Conservation (phyloP, 345 rosid genomes). For the Salix viminalis region DNA sequence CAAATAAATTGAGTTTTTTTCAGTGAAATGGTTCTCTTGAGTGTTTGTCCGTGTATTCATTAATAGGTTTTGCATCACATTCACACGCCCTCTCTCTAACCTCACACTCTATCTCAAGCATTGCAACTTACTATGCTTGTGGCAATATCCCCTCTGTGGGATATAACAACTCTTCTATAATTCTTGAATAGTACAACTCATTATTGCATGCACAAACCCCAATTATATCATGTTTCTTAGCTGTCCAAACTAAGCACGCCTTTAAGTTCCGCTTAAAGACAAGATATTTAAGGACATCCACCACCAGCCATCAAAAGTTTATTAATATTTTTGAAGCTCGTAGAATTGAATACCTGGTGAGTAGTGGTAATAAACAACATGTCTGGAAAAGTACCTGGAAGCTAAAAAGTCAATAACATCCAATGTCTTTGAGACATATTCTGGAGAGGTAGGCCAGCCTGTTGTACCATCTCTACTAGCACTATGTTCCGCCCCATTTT, state of each 20-base stretch:
- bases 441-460: conserved; percentile 53
- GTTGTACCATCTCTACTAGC: conserved; percentile 62
- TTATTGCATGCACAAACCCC: too few species aligned
- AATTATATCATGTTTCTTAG: too few species aligned
- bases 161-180: too few species aligned
- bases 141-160: too few species aligned
- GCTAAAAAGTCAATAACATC: conserved; percentile 63
- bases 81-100: too few species aligned
- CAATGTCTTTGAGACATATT: conserved; percentile 51
- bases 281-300: background rate
- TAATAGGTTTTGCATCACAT: too few species aligned
- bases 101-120: too few species aligned
- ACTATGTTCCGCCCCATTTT: conserved; percentile 81
- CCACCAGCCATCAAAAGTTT: background rate
- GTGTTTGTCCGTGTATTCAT: too few species aligned
- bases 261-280: background rate
- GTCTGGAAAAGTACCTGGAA: conserved; percentile 41
- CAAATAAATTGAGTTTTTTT: too few species aligned
- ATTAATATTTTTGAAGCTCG: background rate
- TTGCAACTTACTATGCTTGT: too few species aligned
- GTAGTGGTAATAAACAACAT: background rate
- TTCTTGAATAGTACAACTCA: too few species aligned
- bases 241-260: background rate
- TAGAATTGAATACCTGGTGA: background rate
- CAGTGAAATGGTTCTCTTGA: too few species aligned